These are phyloP conservation scores for Boletus patriciae DNA, from an alignment of 768 basidiomycete species.

Conservation along the genomic window DNA sequence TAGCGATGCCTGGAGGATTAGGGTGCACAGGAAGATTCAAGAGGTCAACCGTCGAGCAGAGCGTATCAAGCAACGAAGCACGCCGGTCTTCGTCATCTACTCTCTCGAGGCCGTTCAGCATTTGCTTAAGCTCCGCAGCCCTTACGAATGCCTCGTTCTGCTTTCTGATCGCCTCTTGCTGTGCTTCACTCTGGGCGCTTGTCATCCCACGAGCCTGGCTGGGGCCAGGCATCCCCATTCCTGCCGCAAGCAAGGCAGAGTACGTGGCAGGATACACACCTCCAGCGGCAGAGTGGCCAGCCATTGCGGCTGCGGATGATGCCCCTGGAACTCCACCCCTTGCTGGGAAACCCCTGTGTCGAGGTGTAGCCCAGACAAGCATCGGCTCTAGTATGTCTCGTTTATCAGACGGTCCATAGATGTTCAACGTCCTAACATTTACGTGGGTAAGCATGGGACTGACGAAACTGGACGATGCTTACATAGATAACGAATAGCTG, in stretches of 20 bases:
- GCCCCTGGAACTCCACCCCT: slow-evolving; percentile 13
- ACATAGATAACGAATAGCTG: slow-evolving; percentile 64
- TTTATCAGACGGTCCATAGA: slow-evolving; percentile 67
- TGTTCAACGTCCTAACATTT: slow-evolving; percentile 56
- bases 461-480: slow-evolving; percentile 18
- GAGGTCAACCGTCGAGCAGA: slow-evolving; percentile 70
- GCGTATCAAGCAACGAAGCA: slow-evolving; percentile 63
- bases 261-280: slow-evolving; percentile 15
- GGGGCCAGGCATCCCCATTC: slow-evolving; percentile 18
- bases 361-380: slow-evolving; percentile 74
- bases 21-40: slow-evolving; percentile 68
- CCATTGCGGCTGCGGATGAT: slow-evolving; percentile 18
- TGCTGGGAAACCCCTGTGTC: slow-evolving; percentile 54
- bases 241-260: slow-evolving; percentile 17
- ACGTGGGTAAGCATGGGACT: not conserved
- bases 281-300: slow-evolving; percentile 15
- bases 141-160: slow-evolving; percentile 50
- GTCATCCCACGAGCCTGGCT: slow-evolving; percentile 17
- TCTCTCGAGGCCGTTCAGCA: slow-evolving; percentile 67
- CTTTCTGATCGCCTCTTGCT: slow-evolving; percentile 32
- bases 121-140: slow-evolving; percentile 65
- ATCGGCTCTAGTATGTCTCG: slow-evolving; percentile 60
- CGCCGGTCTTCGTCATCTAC: slow-evolving; percentile 77
- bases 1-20: slow-evolving; percentile 66
- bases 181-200: slow-evolving; percentile 33